Evolutionary conservation across 2,329 filamentous ascomycete species (phyloP), one percentile per base, ranked within the genome.

Genomic region (Allantophomopsis lycopodina): DNA sequence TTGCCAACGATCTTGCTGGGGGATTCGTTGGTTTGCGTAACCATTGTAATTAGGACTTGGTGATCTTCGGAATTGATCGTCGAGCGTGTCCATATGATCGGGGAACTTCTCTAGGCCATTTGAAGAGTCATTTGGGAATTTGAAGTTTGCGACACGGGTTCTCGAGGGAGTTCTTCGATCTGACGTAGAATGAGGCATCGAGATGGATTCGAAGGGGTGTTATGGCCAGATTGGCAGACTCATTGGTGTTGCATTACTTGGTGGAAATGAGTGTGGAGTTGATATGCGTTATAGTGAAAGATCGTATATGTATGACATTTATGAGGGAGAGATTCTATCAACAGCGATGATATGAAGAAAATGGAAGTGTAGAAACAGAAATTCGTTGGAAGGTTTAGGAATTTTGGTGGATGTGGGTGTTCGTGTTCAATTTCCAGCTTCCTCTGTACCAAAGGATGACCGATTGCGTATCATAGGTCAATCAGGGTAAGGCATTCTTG

Each of bases 41-140:
- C 23, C 23, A 28, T 28, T 28, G 23, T 28, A 28, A 28, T 28
- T 28, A 6, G 23, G 23, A 28, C 23, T 28, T 28, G 23, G 23
- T 8, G 23, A 28, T 10, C 23, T 28, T 28, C 23, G 39, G 5
- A 42, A 42, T 38, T 48, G 45, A 32, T 41, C 42, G 40, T 52
- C 44, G 46, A 45, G 36, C 5, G 57, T 46, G 48, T 73, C 70
- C 48, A 70, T 59, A 42, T 63, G 59, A 45, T 76, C 71, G 46
- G 72, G 72, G 45, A 76, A 76, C 55, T 73, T 73, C 55, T 76
- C 71, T 57, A 71, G 71, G 17, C 52, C 54, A 35, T 51, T 49
- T 30, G 48, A 50, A 30, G 43, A 28, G 39, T 45, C 46, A 39
- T 41, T 37, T 37, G 52, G 46, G 30, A 54, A 48, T 42, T 55